Conservation (phyloP, 768 basidiomycete species). For the Pulveroboletus ravenelii region DNA sequence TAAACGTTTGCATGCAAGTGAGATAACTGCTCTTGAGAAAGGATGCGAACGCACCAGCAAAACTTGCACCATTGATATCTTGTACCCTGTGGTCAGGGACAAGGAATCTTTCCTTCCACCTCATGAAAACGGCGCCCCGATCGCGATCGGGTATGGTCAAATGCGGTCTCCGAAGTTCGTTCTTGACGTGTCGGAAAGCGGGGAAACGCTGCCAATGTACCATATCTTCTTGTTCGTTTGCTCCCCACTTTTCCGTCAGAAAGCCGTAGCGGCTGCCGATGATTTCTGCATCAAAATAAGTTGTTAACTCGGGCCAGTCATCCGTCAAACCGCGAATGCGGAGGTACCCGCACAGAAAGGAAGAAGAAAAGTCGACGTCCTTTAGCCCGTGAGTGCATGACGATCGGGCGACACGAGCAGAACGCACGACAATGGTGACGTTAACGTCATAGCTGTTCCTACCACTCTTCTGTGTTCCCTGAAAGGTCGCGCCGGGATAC, state of each 20-base stretch:
- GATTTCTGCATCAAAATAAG: constrained; percentile 95
- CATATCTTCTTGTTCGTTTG: constrained; percentile 86
- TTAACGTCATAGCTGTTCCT: constrained; percentile 92
- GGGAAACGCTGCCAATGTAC: constrained; percentile 94
- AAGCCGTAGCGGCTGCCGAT: constrained; percentile 91
- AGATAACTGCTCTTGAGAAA: not conserved
- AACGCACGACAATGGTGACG: constrained; percentile 84
- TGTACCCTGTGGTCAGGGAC: constrained; percentile 93
- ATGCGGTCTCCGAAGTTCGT: constrained; percentile 73
- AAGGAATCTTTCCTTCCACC: constrained; percentile 95
- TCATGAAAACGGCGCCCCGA: constrained; percentile 85
- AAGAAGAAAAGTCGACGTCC: constrained; percentile 87
- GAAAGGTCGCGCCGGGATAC: constrained; percentile 84
- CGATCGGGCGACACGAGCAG: constrained; percentile 2
- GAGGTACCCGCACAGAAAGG: constrained; percentile 87
- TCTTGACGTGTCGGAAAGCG: constrained; percentile 76
- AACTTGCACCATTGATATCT: constrained; percentile 92
- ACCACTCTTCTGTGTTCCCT: constrained; percentile 91
- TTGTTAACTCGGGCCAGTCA: constrained; percentile 93
- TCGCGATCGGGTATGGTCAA: constrained; percentile 75
- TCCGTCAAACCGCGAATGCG: constrained; percentile 90
- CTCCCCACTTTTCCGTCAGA: constrained; percentile 86
- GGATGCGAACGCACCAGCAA: constrained; percentile 63
- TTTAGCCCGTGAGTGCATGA: constrained; percentile 27
- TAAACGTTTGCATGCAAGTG: constrained; percentile 10